Conservation (phyloP, 345 rosid genomes). For the Camelina neglecta region DNA sequence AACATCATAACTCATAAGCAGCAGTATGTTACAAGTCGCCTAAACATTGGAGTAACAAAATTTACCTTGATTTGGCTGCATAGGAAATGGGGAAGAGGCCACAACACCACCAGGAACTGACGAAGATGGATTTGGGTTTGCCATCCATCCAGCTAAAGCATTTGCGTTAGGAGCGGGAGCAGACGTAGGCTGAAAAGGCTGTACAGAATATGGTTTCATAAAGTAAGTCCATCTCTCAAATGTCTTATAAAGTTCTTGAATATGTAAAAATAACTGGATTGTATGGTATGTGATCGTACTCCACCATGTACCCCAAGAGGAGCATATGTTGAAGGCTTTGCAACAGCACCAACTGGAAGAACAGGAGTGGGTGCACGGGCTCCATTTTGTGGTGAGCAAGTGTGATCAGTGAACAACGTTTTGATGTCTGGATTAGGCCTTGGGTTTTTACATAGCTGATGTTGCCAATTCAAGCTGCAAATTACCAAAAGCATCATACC, state of each 20-base stretch:
- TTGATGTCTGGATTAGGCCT: constrained; percentile 87
- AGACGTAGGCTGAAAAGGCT: constrained; percentile 60
- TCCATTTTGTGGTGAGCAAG: constrained; percentile 73
- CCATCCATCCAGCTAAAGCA: constrained; percentile 72
- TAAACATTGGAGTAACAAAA: constrained; percentile 31
- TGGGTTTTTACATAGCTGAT: constrained; percentile 85
- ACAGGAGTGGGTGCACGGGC: constrained; percentile 68
- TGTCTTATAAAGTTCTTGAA: not conserved
- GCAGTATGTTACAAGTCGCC: constrained; percentile 65
- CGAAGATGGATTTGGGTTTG: constrained; percentile 71
- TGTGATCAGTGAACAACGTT: constrained; percentile 76
- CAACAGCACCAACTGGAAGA: constrained; percentile 60
- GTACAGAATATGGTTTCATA: constrained; percentile 9
- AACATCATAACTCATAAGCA: constrained; percentile 59
- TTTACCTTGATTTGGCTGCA: constrained; percentile 36
- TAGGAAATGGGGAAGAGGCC: constrained; percentile 76
- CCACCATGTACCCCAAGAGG: constrained; percentile 74
- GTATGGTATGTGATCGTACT: constrained; percentile 43
- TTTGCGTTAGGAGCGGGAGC: constrained; percentile 62
- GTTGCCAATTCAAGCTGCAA: constrained; percentile 92
- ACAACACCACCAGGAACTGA: constrained; percentile 71
- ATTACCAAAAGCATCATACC: constrained; percentile 15
- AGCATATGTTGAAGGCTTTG: constrained; percentile 66
- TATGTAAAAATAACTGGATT: not conserved
- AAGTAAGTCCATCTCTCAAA: constrained; percentile 1